These are phyloP conservation scores for Prototheca wickerhamii DNA, from an alignment of 163 green algal genomes.

Conservation along the genomic window DNA sequence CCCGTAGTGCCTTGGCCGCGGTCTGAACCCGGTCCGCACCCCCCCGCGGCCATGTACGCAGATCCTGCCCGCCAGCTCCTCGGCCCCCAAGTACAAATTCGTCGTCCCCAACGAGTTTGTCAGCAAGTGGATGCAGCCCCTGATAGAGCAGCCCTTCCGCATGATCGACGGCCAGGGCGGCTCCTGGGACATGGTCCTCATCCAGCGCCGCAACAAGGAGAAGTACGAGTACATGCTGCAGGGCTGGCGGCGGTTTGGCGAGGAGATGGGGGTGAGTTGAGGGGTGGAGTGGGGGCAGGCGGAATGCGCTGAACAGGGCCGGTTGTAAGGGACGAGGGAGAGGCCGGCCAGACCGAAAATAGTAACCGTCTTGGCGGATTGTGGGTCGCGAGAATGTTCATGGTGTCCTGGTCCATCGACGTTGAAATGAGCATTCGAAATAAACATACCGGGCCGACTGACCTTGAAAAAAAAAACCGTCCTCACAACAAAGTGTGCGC, in stretches of 20 bases:
- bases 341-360: too few species aligned
- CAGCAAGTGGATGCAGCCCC: constrained; percentile 26
- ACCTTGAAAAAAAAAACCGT: too few species aligned
- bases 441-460: too few species aligned
- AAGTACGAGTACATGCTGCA: constrained; percentile 47
- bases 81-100: constrained; percentile 37
- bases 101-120: constrained; percentile 44
- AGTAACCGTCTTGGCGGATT: too few species aligned
- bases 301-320: neutral
- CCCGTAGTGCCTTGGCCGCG: too few species aligned
- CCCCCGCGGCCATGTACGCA: too few species aligned
- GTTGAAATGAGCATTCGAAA: too few species aligned
- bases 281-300: neutral
- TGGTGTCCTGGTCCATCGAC: too few species aligned
- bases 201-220: constrained; percentile 37
- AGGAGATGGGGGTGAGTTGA: constrained; percentile 1
- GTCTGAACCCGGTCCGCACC: too few species aligned
- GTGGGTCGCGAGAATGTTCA: too few species aligned
- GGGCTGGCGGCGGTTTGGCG: constrained; percentile 28
- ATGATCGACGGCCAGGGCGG: constrained; percentile 16
- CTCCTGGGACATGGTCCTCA: constrained; percentile 14
- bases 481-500: too few species aligned
- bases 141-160: constrained; percentile 29
- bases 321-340: too few species aligned
- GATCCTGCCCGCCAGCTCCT: constrained; percentile 26